phyloP scores from a whole-genome alignment of 306 rosid species.

The Rosa persica region DNA sequence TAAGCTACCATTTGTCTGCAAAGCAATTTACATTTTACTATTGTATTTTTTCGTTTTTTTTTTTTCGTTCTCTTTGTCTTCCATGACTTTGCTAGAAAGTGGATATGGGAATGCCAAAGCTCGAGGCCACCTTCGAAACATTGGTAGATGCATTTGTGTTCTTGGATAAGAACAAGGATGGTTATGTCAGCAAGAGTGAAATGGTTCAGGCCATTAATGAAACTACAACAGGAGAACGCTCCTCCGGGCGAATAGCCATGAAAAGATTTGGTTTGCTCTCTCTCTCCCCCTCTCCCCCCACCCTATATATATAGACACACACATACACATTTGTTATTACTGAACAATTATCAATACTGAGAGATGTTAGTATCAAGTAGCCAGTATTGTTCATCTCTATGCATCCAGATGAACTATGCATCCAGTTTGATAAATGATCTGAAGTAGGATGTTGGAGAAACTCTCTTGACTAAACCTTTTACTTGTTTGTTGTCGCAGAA shows the following conservation, averaged over 20 bases:
- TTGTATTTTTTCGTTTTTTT: conserved; percentile 6
- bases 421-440: neutral
- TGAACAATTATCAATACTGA: neutral
- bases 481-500: conserved; percentile 51
- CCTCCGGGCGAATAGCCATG: conserved; percentile 86
- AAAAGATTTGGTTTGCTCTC: conserved; percentile 78
- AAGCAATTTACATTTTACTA: neutral
- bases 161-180: conserved; percentile 95
- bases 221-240: conserved; percentile 78
- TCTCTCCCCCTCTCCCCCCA: conserved; percentile 12
- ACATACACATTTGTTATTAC: too few relatives aligned
- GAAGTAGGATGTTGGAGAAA: neutral
- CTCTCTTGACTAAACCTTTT: neutral
- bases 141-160: conserved; percentile 87
- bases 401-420: neutral
- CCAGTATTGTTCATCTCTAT: neutral
- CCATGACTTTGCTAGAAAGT: conserved; percentile 68
- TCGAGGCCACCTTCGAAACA: conserved; percentile 86
- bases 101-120: conserved; percentile 60
- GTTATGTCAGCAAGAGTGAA: conserved; percentile 89
- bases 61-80: conserved; percentile 17
- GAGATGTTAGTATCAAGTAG: neutral
- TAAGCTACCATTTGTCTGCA: neutral
- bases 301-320: neutral
- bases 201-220: conserved; percentile 90